These are phyloP conservation scores for Chamaecrista fasciculata DNA, from an alignment of 306 rosid species.

Conservation along the genomic window DNA sequence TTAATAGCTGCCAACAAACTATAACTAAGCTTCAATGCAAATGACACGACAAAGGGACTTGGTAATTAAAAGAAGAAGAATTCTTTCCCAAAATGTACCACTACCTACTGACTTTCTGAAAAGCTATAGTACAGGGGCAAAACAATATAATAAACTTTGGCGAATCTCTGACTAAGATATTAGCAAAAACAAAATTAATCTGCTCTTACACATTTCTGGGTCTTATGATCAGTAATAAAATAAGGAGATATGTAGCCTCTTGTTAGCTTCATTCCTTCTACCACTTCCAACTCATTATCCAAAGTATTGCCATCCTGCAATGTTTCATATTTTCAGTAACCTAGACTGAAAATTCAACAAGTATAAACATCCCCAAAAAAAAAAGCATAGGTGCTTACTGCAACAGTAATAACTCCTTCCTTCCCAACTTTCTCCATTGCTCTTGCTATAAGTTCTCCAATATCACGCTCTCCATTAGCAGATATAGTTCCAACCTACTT, in stretches of 20 bases:
- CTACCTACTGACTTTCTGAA: slow-evolving; percentile 10
- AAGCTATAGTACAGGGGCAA: neutral
- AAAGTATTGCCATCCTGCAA: slow-evolving; percentile 88
- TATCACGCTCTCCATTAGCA: slow-evolving; percentile 88
- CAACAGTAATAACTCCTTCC: slow-evolving; percentile 92
- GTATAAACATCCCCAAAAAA: slow-evolving; percentile 19
- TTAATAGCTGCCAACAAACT: neutral
- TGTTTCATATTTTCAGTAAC: slow-evolving; percentile 23
- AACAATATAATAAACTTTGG: neutral
- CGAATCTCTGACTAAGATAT: slow-evolving; percentile 6
- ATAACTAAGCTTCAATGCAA: slow-evolving; percentile 12
- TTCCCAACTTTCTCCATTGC: slow-evolving; percentile 99
- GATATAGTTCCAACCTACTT: slow-evolving; percentile 90
- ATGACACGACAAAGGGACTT: slow-evolving; percentile 1
- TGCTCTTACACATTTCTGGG: slow-evolving; percentile 85
- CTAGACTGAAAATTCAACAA: slow-evolving; percentile 9
- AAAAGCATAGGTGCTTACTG: slow-evolving; percentile 58
- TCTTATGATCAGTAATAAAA: slow-evolving; percentile 80
- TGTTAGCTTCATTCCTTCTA: slow-evolving; percentile 91
- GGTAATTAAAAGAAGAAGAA: neutral
- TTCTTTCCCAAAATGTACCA: neutral
- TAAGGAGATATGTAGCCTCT: slow-evolving; percentile 93
- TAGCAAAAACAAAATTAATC: slow-evolving; percentile 26
- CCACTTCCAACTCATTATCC: slow-evolving; percentile 95
- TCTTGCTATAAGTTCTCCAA: slow-evolving; percentile 87